A percentile compares a stretch with the other conserved stretches of the same genome.
Evolutionary conservation across 2,329 filamentous ascomycete species (phyloP).

Genomic region (Aspergillus texensis): DNA sequence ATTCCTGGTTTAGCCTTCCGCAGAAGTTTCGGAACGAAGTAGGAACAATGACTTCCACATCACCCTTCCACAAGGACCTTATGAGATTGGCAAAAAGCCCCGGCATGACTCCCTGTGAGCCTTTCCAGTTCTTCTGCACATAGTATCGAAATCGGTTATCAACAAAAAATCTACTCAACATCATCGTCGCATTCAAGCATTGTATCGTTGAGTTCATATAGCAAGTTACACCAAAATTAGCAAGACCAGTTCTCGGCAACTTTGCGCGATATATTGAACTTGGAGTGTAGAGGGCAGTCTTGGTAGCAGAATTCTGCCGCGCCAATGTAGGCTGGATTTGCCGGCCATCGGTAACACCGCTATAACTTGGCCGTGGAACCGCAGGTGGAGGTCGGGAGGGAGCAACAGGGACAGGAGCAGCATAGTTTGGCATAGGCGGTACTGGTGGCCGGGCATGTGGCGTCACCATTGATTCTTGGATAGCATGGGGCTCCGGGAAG

Average conservation of each 20-base stretch:
- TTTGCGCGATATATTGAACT: constrained; percentile 47
- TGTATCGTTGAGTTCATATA: constrained; percentile 94
- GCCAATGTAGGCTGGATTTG: constrained; percentile 47
- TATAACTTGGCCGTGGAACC: constrained; percentile 73
- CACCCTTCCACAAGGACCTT: constrained; percentile 64
- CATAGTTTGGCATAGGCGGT: constrained; percentile 36
- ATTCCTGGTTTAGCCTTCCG: constrained; percentile 64
- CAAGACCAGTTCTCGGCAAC: constrained; percentile 70
- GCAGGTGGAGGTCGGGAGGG: constrained; percentile 69
- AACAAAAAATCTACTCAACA: constrained; percentile 65
- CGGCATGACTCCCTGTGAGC: constrained; percentile 63
- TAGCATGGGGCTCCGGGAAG: constrained; percentile 71
- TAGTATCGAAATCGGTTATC: constrained; percentile 62
- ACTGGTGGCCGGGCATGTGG: constrained; percentile 35
- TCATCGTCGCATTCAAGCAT: constrained; percentile 72
- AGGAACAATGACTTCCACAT: constrained; percentile 55
- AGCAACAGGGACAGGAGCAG: constrained; percentile 57
- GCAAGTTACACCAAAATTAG: constrained; percentile 81
- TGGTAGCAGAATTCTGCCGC: constrained; percentile 49
- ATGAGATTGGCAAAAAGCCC: constrained; percentile 65
- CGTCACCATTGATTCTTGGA: constrained; percentile 59
- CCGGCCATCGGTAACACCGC: constrained; percentile 70
- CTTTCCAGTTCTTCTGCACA: constrained; percentile 69
- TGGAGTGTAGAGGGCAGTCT: constrained; percentile 47
- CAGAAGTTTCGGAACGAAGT: constrained; percentile 69